These are phyloP conservation scores for Aspergillus conjunctus DNA, from an alignment of 495 filamentous ascomycete species.

Conservation along the genomic window DNA sequence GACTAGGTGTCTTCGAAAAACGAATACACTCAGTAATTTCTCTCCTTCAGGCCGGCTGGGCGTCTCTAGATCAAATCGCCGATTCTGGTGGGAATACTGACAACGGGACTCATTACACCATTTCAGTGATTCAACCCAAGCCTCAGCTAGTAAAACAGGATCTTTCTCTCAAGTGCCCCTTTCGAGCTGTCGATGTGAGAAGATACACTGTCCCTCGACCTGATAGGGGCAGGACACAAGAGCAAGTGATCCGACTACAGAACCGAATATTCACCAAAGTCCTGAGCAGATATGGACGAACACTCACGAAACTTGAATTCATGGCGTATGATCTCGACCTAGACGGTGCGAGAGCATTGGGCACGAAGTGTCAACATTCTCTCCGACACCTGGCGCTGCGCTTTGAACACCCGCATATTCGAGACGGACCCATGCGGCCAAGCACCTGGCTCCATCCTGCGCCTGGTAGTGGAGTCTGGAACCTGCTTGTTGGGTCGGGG, in stretches of 20 bases:
- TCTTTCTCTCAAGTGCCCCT: not conserved
- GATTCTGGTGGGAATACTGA: not conserved
- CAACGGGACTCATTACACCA: slow-evolving; percentile 16
- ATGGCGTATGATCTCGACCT: slow-evolving; percentile 36
- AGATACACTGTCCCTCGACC: not conserved
- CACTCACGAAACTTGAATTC: slow-evolving; percentile 33
- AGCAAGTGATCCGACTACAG: slow-evolving; percentile 29
- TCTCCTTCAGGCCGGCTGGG: slow-evolving; percentile 36
- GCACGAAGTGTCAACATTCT: slow-evolving; percentile 25
- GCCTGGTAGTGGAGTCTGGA: slow-evolving; percentile 37
- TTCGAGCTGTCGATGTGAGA: slow-evolving; percentile 2
- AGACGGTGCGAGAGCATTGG: slow-evolving; percentile 29
- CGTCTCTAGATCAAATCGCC: slow-evolving; percentile 22
- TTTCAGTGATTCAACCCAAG: slow-evolving; percentile 24
- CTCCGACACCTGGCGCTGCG: slow-evolving; percentile 38
- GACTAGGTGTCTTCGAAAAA: slow-evolving; percentile 40
- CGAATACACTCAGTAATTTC: slow-evolving; percentile 35
- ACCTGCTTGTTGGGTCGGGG: slow-evolving; percentile 32
- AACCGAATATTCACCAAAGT: slow-evolving; percentile 30
- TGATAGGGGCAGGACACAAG: slow-evolving; percentile 16
- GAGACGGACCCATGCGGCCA: slow-evolving; percentile 30
- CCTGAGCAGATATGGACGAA: slow-evolving; percentile 29
- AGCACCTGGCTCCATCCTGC: slow-evolving; percentile 32
- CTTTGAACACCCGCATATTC: slow-evolving; percentile 41
- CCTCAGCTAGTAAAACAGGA: slow-evolving; percentile 1